Conservation (phyloP, 2,329 filamentous ascomycete genomes). For the Beauveria australis region DNA sequence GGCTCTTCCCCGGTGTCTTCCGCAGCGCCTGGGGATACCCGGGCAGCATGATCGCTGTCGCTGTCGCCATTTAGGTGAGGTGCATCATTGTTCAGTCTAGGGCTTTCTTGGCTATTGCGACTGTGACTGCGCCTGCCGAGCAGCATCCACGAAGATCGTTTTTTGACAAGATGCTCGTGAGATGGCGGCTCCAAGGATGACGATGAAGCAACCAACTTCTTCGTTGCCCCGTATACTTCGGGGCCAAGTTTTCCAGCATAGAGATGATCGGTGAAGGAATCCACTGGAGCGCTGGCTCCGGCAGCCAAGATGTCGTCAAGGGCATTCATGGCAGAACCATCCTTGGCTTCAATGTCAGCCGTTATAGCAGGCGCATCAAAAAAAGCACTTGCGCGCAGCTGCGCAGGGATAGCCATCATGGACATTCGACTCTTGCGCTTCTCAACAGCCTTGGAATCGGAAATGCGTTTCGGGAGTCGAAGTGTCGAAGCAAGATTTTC, state of each 20-base stretch:
- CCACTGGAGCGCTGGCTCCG: slow-evolving; percentile 78
- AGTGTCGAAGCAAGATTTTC: slow-evolving; percentile 16
- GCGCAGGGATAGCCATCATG: slow-evolving; percentile 54
- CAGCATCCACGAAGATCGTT: slow-evolving; percentile 41
- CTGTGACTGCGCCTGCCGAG: slow-evolving; percentile 33
- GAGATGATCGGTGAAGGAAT: slow-evolving; percentile 82
- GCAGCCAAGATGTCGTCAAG: slow-evolving; percentile 89
- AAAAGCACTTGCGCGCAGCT: slow-evolving; percentile 82
- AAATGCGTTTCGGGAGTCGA: slow-evolving; percentile 26
- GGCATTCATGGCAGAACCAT: slow-evolving; percentile 79
- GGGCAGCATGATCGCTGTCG: slow-evolving; percentile 15
- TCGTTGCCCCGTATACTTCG: slow-evolving; percentile 62
- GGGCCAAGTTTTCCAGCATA: slow-evolving; percentile 68
- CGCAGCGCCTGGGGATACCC: neutral
- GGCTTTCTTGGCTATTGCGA: slow-evolving; percentile 21
- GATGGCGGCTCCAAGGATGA: slow-evolving; percentile 18
- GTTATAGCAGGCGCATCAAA: slow-evolving; percentile 63
- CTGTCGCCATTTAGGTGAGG: neutral
- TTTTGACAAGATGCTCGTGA: slow-evolving; percentile 30
- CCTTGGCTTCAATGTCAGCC: slow-evolving; percentile 50
- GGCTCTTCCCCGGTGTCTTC: slow-evolving; percentile 17
- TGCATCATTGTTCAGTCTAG: slow-evolving; percentile 14
- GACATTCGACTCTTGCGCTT: slow-evolving; percentile 27
- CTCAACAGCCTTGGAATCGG: slow-evolving; percentile 21
- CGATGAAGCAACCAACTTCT: slow-evolving; percentile 32